Base-by-base conservation (phyloP, 2,329 filamentous ascomycete species). In the Xylaria sp. region DNA sequence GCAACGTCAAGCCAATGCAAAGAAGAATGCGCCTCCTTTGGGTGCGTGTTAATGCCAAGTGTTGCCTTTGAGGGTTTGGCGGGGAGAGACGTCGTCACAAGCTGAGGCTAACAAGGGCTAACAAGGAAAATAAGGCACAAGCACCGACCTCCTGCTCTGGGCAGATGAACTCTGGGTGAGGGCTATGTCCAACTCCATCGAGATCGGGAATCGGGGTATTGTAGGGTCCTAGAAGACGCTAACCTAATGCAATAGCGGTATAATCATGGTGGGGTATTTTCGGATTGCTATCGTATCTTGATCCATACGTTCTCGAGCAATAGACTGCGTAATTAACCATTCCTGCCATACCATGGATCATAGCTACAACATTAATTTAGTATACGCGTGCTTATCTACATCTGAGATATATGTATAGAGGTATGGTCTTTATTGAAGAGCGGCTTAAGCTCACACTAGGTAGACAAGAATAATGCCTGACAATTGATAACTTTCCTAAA, bases 1-100 rank as follows among this genome's bases (percentile, higher is more conserved):
- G 63, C 63, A 68, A 63, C 66, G 59, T 66, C 58, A 62, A 38
- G 40, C 44, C 53, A 63, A 66, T 68, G 63, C 66, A 66, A 17
- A 26, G 23, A 66, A 59, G 28, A 53, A 53, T n/a, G 49, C 15
- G 31, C 26, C 15, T 53, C 15, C 46, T 31, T 28, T 15, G 48
- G 62, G 33, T 33, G 33, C 26, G 44, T 65, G 62, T 57, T 44
- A 40, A 65, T 59, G 63, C 66, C 66, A 68, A 65, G 61, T 64
- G 49, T 23, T 54, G 38, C 11, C 42, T 44, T 26, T 26, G 53
- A 56, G 42, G 42, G 57, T 61, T 62, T 66, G 58, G 66, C 53
- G 53, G 67, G 67, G 62, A 44, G 53, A 38, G 20, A 53, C 62
- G 46, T 68, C 63, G 59, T 66, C 67, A 66, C 63, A 54, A 54